Evolutionary conservation across 352 stramenopile species (phyloP), one percentile per base, ranked within the genome.

Genomic region (Phytopythium delawarense): DNA sequence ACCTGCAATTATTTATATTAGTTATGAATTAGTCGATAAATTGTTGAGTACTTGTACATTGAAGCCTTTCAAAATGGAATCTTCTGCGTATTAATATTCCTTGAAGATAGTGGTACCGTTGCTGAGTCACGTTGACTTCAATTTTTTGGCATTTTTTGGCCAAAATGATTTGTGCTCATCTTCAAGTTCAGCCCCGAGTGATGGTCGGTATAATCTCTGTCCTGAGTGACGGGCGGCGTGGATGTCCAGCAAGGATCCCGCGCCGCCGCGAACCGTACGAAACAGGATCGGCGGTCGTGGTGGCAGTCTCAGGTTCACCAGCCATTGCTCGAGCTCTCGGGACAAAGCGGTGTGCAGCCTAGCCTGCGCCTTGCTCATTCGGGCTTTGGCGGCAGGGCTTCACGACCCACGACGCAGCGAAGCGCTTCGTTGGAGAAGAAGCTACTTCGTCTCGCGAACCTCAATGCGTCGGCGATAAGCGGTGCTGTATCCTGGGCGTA

Each of bases 161-260:
- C 20, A 59, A 59, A 59, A 59, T 59, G 54, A 59, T 51, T 59
- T 59, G 35, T 12, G 54, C 20, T 4, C 12, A 59, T 40, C 54
- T 59, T 59, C 54, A 59, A 59, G 25, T 59, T 55, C 1, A 23
- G 13, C 0, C 4, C 20, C 23, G 53, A 59, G 23, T 59, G 53
- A 59, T 39, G 53, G 35, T 59, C 35, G 1, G 13, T 12, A 46
- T 4, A 54, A 54, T 37, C 25, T 28, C 2, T 28, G 23, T 2
- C 6, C 39, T 8, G 37, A 42, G 39, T n/a, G 39, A 45, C n/a
- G 15, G 39, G 9, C 39, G 15, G 11, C 42, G 2, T 48, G 42
- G 42, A 48, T 48, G 12, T 25, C 42, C 18, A 48, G 44, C 44
- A 50, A 28, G 44, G 44, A 50, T 50, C 7, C 42, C 4, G 42